Evolutionary conservation across 2,329 filamentous ascomycete genomes (phyloP).

Genomic region (Fusarium sp.): DNA sequence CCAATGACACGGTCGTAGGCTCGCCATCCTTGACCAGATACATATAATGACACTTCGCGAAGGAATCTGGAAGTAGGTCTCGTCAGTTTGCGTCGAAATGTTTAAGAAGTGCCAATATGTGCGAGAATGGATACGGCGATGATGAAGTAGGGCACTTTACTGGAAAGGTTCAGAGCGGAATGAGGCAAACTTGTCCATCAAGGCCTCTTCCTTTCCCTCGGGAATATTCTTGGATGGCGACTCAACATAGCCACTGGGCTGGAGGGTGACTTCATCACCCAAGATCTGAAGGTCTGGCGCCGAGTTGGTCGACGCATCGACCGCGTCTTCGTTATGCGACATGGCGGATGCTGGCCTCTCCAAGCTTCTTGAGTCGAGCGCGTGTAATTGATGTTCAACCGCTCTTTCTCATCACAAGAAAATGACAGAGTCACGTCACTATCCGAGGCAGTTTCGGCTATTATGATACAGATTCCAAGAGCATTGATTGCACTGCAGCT

Average conservation of each 20-base stretch:
- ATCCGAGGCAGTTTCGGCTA: conserved; percentile 4
- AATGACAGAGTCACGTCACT: conserved; percentile 11
- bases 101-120: background rate
- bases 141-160: conserved; percentile 47
- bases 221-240: conserved; percentile 51
- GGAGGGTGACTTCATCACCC: conserved; percentile 77
- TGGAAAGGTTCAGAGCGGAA: conserved; percentile 77
- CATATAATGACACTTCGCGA: conserved; percentile 90
- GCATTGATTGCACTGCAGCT: conserved; percentile 14
- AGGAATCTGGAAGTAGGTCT: conserved; percentile 71
- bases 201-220: conserved; percentile 69
- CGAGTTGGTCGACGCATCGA: conserved; percentile 51
- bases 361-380: background rate
- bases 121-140: background rate
- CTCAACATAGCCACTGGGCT: conserved; percentile 75
- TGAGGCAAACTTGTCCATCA: conserved; percentile 85
- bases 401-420: conserved; percentile 29
- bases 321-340: conserved; percentile 43
- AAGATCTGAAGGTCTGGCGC: conserved; percentile 82
- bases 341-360: conserved; percentile 34
- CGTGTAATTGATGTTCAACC: conserved; percentile 27
- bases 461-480: conserved; percentile 11
- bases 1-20: conserved; percentile 91
- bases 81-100: conserved; percentile 11
- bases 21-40: conserved; percentile 94